phyloP scores from a whole-genome alignment of 176 grass and related monocot species.

The Cenchrus americanus region DNA sequence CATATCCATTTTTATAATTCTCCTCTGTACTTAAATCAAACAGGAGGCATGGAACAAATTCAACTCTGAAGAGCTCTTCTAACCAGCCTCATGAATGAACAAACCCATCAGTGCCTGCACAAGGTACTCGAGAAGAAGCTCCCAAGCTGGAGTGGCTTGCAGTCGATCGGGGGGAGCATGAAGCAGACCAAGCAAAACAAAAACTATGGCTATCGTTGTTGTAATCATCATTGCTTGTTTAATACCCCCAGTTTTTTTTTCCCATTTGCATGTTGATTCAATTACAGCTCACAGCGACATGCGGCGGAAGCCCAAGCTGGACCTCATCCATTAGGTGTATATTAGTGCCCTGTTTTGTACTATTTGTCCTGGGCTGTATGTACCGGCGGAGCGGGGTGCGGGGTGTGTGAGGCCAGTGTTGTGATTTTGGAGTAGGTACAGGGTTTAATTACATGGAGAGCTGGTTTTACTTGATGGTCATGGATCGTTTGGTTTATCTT shows the following conservation, averaged over 20 bases:
- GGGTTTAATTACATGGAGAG: slow-evolving; percentile 36
- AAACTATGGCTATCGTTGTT: not conserved
- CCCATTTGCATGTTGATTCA: slow-evolving; percentile 41
- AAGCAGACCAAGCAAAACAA: slow-evolving; percentile 35
- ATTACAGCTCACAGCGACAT: slow-evolving; percentile 31
- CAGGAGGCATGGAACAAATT: slow-evolving; percentile 80
- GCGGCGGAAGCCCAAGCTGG: not conserved
- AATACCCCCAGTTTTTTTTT: slow-evolving; percentile 3
- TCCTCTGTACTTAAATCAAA: slow-evolving; percentile 40
- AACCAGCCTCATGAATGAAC: not conserved
- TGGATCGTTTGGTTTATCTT: slow-evolving; percentile 35
- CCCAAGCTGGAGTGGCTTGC: not conserved
- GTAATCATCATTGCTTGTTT: slow-evolving; percentile 14
- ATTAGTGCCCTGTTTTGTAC: slow-evolving; percentile 50
- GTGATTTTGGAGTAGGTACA: slow-evolving; percentile 41
- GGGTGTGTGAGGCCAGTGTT: not conserved
- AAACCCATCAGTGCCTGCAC: slow-evolving; percentile 23
- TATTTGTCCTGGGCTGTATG: slow-evolving; percentile 37
- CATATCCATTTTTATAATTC: slow-evolving; percentile 11
- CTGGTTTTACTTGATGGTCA: slow-evolving; percentile 31
- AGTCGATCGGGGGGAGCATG: not conserved
- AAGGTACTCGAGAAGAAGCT: slow-evolving; percentile 11
- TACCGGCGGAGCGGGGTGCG: not conserved
- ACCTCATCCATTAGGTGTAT: slow-evolving; percentile 46
- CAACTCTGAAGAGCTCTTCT: slow-evolving; percentile 79